These are phyloP conservation scores for Takashimella tepidaria DNA, from an alignment of 1,284 basidiomycete species.

Conservation along the genomic window DNA sequence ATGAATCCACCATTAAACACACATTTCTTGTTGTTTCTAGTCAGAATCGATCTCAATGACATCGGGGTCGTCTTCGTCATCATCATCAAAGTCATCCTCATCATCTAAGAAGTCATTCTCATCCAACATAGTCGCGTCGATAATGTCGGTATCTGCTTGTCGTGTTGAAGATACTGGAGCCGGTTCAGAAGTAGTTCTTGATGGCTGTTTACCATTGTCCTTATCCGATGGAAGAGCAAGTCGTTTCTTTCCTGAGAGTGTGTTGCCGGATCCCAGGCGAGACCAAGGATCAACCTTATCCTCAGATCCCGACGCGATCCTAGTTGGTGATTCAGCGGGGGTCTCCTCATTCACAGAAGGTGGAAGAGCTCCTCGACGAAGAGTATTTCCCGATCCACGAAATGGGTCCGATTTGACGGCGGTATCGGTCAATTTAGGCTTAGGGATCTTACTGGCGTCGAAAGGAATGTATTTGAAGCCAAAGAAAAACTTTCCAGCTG, in stretches of 20 bases:
- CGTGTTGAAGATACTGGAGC: background rate
- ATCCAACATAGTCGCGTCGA: slow-evolving; percentile 43
- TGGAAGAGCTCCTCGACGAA: slow-evolving; percentile 18
- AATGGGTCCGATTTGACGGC: slow-evolving; percentile 26
- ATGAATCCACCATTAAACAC: too few relatives aligned
- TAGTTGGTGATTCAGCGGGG: background rate
- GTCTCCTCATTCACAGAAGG: slow-evolving; percentile 5
- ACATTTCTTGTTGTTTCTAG: too few relatives aligned
- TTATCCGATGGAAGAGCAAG: background rate
- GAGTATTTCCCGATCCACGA: slow-evolving; percentile 37
- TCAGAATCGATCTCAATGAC: slow-evolving; percentile 47
- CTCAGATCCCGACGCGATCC: slow-evolving; percentile 6
- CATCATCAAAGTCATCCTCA: slow-evolving; percentile 21
- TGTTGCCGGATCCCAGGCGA: slow-evolving; percentile 40
- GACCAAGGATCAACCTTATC: slow-evolving; percentile 44
- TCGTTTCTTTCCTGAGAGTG: slow-evolving; percentile 20
- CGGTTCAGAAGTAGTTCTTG: background rate
- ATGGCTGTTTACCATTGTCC: background rate
- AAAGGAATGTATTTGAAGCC: slow-evolving; percentile 76
- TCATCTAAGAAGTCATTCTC: slow-evolving; percentile 43
- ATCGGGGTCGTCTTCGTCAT: slow-evolving; percentile 23
- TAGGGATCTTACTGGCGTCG: slow-evolving; percentile 50
- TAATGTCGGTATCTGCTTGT: slow-evolving; percentile 21
- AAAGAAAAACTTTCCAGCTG: slow-evolving; percentile 90
- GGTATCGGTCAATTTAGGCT: slow-evolving; percentile 36